phyloP scores from a whole-genome alignment of 2,329 filamentous ascomycete species.

The Calonectria fujianensis region DNA sequence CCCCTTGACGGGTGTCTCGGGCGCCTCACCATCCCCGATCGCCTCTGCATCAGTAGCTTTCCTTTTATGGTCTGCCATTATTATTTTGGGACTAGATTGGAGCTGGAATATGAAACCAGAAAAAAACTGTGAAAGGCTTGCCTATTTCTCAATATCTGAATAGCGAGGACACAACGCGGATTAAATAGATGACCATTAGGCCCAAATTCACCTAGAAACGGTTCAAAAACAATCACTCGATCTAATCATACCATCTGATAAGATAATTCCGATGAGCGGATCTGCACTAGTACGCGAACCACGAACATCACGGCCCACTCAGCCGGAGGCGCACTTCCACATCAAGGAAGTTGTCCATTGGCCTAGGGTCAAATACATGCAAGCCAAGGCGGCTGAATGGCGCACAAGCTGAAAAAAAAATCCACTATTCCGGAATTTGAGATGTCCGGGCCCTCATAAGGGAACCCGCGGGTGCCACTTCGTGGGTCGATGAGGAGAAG shows the following conservation, averaged over 20 bases:
- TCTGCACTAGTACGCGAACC: slow-evolving; percentile 1
- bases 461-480: not conserved
- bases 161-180: not conserved
- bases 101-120: not conserved
- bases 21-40: not conserved
- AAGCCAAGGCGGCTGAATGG: not conserved
- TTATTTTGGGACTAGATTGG: not conserved
- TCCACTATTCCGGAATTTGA: slow-evolving; percentile 6
- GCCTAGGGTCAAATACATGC: not conserved
- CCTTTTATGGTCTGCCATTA: not conserved
- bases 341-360: not conserved
- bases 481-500: slow-evolving; percentile 2
- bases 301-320: slow-evolving; percentile 27
- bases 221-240: not conserved
- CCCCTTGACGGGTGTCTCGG: not conserved
- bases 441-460: not conserved
- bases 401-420: slow-evolving; percentile 3
- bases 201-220: not conserved
- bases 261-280: slow-evolving; percentile 14
- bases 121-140: not conserved
- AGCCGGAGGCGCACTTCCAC: not conserved
- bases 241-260: slow-evolving; percentile 19
- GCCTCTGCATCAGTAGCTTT: not conserved
- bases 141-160: not conserved
- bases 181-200: not conserved